Evolutionary conservation across 768 basidiomycete genomes (phyloP).

Genomic region (Pleurotus cornucopiae): DNA sequence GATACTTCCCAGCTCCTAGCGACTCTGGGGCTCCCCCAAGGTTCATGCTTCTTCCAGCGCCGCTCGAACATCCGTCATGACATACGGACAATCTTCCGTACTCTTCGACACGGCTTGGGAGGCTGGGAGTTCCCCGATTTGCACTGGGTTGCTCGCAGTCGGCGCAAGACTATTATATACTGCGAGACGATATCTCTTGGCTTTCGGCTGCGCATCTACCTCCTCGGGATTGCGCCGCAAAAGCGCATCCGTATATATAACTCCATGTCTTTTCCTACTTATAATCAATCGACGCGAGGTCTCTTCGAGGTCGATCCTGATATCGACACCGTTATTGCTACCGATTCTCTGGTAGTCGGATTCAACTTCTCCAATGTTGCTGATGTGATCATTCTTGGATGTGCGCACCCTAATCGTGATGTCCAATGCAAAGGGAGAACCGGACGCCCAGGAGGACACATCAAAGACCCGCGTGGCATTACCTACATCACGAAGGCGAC

Average conservation of each 20-base stretch:
- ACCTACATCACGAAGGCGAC: neutral
- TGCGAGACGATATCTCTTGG: slow-evolving; percentile 20
- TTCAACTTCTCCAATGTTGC: neutral
- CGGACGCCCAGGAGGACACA: neutral
- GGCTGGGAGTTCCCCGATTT: slow-evolving; percentile 20
- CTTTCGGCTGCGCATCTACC: slow-evolving; percentile 17
- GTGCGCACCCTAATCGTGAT: neutral
- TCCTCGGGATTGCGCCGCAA: slow-evolving; percentile 9
- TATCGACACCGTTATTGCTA: neutral
- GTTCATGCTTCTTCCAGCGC: slow-evolving; percentile 17
- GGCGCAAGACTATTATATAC: slow-evolving; percentile 21
- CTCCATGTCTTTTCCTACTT: neutral
- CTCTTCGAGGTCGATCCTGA: neutral
- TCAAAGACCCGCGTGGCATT: neutral
- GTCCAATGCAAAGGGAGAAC: neutral
- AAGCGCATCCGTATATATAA: neutral
- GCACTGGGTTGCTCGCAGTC: slow-evolving; percentile 17
- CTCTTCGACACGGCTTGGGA: slow-evolving; percentile 12
- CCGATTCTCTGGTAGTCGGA: neutral
- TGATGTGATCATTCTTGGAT: neutral
- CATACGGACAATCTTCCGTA: slow-evolving; percentile 19
- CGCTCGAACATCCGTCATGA: slow-evolving; percentile 20
- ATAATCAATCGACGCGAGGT: neutral
- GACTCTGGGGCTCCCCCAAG: slow-evolving; percentile 10
- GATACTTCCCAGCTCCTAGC: neutral